A percentile compares a stretch with the other conserved stretches of the same genome.
Conservation (phyloP, 495 filamentous ascomycete genomes). For the Bombardia bombarda region DNA sequence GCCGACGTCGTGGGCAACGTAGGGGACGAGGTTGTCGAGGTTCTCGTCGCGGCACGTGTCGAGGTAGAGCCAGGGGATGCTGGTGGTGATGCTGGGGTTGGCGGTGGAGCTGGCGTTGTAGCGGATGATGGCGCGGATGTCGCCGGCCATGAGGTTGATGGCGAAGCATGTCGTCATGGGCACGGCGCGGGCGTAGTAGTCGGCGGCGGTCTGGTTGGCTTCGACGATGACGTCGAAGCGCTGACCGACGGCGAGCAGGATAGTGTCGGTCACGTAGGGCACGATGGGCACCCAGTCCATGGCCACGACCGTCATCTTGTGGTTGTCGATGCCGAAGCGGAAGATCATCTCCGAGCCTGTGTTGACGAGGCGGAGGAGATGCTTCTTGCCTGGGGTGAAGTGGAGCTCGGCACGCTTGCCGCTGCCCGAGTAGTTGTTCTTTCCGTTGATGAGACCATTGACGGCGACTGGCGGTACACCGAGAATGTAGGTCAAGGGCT, state of each 20-base stretch:
- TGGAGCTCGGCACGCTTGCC: constrained; percentile 18
- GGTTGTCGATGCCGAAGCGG: constrained; percentile 29
- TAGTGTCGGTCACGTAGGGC: constrained; percentile 20
- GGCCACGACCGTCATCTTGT: constrained; percentile 33
- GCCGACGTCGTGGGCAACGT: constrained; percentile 29
- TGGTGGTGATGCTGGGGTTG: constrained; percentile 23
- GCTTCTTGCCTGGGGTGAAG: constrained; percentile 30
- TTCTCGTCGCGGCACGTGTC: constrained; percentile 35
- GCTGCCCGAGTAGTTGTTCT: constrained; percentile 17
- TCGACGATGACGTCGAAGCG: constrained; percentile 57
- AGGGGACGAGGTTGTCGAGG: constrained; percentile 32
- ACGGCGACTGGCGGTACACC: constrained; percentile 20
- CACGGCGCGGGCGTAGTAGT: constrained; percentile 53
- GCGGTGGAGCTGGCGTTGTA: constrained; percentile 34
- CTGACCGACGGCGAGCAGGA: constrained; percentile 54
- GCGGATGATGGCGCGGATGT: constrained; percentile 47
- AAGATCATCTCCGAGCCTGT: constrained; percentile 23
- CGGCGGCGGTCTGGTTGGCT: constrained; percentile 36
- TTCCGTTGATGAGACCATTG: constrained; percentile 24
- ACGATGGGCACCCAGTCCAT: constrained; percentile 35
- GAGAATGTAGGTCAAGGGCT: constrained; percentile 11
- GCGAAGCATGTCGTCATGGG: constrained; percentile 42
- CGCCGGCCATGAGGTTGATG: constrained; percentile 19
- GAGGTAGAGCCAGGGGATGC: constrained; percentile 14
- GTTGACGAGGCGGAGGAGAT: constrained; percentile 48